Conservation (phyloP, 106 monocot genomes). For the Amphibolis antarctica region DNA sequence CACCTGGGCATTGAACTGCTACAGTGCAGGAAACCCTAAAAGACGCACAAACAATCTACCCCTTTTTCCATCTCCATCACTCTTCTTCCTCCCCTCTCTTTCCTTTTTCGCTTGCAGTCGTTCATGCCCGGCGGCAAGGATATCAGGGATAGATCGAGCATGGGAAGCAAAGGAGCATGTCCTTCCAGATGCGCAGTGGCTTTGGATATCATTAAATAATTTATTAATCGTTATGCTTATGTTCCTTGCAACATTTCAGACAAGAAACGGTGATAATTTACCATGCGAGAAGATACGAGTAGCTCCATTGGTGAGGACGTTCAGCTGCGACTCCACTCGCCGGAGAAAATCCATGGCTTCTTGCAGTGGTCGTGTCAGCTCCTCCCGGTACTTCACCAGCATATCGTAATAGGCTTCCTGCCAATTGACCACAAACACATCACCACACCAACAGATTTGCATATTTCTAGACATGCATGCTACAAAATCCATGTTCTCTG, state of each 20-base stretch:
- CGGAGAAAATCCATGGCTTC: slow-evolving; percentile 70
- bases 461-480: neutral
- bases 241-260: too few species aligned
- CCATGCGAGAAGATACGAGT: slow-evolving; percentile 36
- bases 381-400: slow-evolving; percentile 63
- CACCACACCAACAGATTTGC: neutral
- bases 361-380: slow-evolving; percentile 52
- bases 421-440: neutral
- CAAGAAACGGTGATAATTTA: slow-evolving; percentile 9
- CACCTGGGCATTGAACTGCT: slow-evolving; percentile 6
- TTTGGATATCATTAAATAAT: neutral
- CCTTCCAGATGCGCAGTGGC: neutral
- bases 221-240: too few species aligned
- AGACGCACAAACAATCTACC: neutral
- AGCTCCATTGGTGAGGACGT: slow-evolving; percentile 34
- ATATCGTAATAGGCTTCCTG: slow-evolving; percentile 67
- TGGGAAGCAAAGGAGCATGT: neutral
- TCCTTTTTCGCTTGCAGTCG: neutral
- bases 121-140: neutral
- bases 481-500: neutral
- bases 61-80: neutral
- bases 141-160: neutral
- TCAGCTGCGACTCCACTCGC: slow-evolving; percentile 51
- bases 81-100: neutral
- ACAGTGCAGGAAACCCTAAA: slow-evolving; percentile 1